Percentiles rank a stretch among this genome's conserved stretches.
phyloP scores from a whole-genome alignment of 78 protist species.

The Capsaspora owczarzaki region DNA sequence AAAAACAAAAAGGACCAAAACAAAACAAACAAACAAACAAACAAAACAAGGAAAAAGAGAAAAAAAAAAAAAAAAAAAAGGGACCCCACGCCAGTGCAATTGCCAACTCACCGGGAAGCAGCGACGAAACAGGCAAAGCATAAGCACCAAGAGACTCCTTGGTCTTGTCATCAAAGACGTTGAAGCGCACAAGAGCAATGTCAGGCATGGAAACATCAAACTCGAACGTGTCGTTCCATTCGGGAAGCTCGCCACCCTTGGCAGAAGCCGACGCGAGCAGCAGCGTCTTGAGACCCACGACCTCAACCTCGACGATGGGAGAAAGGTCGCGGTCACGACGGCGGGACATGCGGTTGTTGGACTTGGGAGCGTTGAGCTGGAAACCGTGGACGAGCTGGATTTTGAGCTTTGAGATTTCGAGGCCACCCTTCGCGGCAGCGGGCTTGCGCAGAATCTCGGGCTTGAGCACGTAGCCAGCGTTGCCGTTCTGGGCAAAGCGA shows the following conservation, averaged over 20 bases:
- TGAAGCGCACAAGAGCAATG: not conserved
- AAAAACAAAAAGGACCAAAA: too few relatives aligned
- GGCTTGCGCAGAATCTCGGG: not conserved
- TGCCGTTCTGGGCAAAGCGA: slow-evolving; percentile 8
- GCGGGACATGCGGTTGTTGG: not conserved
- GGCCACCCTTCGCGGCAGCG: not conserved
- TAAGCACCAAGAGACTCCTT: too few relatives aligned
- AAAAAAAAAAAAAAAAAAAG: too few relatives aligned
- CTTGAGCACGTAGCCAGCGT: slow-evolving; percentile 17
- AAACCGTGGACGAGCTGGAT: not conserved
- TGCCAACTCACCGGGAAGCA: too few relatives aligned
- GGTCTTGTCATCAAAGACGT: not conserved
- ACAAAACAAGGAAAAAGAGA: too few relatives aligned
- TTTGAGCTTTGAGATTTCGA: not conserved
- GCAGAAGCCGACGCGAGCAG: not conserved
- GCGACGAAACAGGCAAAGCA: too few relatives aligned
- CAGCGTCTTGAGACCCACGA: not conserved
- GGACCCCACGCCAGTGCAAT: too few relatives aligned
- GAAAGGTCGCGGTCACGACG: not conserved
- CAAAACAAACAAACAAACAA: too few relatives aligned
- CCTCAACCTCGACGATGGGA: not conserved
- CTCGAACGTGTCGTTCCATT: not conserved
- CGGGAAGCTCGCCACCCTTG: not conserved
- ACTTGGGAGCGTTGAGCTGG: not conserved
- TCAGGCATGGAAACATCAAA: not conserved